Percentiles rank a stretch among this genome's conserved stretches.
Conservation (phyloP, 169 alveolate species). For the Theileria sp. region DNA sequence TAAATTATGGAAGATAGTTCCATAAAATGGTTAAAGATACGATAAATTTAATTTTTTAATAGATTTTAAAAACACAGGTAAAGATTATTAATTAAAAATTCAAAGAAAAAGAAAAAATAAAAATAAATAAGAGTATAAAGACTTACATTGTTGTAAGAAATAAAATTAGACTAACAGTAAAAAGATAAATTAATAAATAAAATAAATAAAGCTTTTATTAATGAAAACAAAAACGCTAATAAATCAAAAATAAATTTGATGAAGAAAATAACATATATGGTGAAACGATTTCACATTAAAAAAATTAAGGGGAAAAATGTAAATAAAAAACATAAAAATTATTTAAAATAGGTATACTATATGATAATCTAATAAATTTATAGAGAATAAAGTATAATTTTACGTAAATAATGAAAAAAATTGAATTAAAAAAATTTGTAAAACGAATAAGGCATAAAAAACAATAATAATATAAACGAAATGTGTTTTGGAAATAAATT, state of each 20-base stretch:
- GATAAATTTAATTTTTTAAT: not conserved
- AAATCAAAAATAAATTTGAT: not conserved
- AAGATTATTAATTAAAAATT: not conserved
- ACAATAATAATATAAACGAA: not conserved
- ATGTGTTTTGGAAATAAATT: not conserved
- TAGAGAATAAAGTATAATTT: not conserved
- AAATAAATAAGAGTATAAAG: conserved; percentile 1
- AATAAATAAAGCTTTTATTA: not conserved
- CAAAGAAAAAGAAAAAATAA: not conserved
- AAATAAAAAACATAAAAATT: not conserved
- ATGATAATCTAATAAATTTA: conserved; percentile 2
- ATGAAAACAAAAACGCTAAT: not conserved
- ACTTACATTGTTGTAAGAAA: conserved; percentile 8
- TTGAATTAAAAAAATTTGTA: not conserved
- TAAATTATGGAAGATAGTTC: not conserved
- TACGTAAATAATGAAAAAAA: conserved; percentile 1
- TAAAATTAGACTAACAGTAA: not conserved
- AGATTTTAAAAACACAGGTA: not conserved
- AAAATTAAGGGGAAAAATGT: not conserved
- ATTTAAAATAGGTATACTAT: not conserved
- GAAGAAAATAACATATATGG: conserved; percentile 1
- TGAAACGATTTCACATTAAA: conserved; percentile 8
- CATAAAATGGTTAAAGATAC: not conserved
- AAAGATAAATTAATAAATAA: not conserved
- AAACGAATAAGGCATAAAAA: not conserved